These are phyloP conservation scores for Alternaria viburni DNA, from an alignment of 2,329 filamentous ascomycete species.

Conservation along the genomic window DNA sequence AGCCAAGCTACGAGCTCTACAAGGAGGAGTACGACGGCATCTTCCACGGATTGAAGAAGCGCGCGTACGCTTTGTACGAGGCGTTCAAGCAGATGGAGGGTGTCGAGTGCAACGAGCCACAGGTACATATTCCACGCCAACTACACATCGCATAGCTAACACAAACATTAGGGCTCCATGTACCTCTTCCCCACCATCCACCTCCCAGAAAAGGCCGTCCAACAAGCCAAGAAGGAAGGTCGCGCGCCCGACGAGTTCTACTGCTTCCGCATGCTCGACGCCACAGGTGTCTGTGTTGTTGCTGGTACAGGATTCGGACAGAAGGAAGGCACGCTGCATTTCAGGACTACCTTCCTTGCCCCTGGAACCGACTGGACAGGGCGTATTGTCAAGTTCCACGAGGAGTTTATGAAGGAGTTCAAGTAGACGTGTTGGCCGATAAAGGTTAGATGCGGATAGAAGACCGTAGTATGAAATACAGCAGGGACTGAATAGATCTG, in stretches of 20 bases:
- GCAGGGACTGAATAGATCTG: neutral
- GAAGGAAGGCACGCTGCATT: constrained; percentile 87
- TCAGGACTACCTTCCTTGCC: constrained; percentile 95
- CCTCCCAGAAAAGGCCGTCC: constrained; percentile 75
- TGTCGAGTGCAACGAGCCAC: constrained; percentile 85
- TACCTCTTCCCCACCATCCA: constrained; percentile 97
- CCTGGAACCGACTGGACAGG: constrained; percentile 95
- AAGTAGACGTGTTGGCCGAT: constrained; percentile 30
- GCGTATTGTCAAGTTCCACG: constrained; percentile 86
- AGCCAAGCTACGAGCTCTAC: constrained; percentile 85
- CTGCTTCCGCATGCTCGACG: constrained; percentile 86
- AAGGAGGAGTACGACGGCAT: constrained; percentile 84
- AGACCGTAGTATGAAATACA: neutral
- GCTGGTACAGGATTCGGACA: constrained; percentile 94
- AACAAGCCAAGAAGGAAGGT: constrained; percentile 75
- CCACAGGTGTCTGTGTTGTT: constrained; percentile 93
- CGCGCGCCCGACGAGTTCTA: constrained; percentile 91
- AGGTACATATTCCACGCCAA: constrained; percentile 52
- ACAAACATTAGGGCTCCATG: constrained; percentile 73
- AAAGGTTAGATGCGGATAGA: neutral
- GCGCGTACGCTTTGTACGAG: constrained; percentile 84
- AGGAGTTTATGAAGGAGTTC: constrained; percentile 87
- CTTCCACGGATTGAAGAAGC: constrained; percentile 75
- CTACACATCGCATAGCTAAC: constrained; percentile 6
- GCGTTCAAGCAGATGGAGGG: constrained; percentile 96